phyloP scores from a whole-genome alignment of 2,329 filamentous ascomycete genomes.

The Truncatella angustata region DNA sequence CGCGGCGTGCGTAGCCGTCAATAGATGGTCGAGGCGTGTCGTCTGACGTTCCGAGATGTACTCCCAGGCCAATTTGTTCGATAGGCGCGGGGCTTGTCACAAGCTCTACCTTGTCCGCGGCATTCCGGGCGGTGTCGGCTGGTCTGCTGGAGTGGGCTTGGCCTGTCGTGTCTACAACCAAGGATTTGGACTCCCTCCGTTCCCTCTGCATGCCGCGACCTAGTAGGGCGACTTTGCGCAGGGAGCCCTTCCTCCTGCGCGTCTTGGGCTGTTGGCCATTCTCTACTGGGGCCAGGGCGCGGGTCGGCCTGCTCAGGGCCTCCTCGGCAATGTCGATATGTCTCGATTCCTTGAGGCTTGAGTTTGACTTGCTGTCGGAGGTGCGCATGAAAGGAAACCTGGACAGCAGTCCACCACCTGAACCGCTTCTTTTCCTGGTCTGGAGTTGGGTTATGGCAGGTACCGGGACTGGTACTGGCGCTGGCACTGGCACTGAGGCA shows the following conservation, averaged over 20 bases:
- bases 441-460: no score
- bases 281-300: slow-evolving; percentile 32
- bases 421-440: slow-evolving; percentile 53
- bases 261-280: slow-evolving; percentile 46
- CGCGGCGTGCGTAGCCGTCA: slow-evolving; percentile 41
- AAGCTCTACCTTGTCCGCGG: not conserved
- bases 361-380: slow-evolving; percentile 27
- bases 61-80: slow-evolving; percentile 32
- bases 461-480: no score
- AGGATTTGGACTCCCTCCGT: slow-evolving; percentile 49
- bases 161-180: slow-evolving; percentile 36
- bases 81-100: not conserved
- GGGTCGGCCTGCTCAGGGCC: slow-evolving; percentile 22
- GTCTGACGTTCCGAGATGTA: slow-evolving; percentile 47
- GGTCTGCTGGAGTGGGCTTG: slow-evolving; percentile 16
- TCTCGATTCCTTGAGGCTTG: slow-evolving; percentile 25
- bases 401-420: slow-evolving; percentile 63
- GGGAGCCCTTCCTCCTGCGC: slow-evolving; percentile 75
- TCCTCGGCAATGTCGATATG: slow-evolving; percentile 20
- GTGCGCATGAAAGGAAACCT: slow-evolving; percentile 66
- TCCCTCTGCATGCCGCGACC: slow-evolving; percentile 68
- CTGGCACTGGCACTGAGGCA: no score
- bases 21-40: slow-evolving; percentile 44
- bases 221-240: slow-evolving; percentile 82
- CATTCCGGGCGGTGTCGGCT: slow-evolving; percentile 11